Percentiles rank a stretch among this genome's conserved stretches.
phyloP scores from a whole-genome alignment of 176 grass and related monocot genomes.

The Neostapfia colusana region DNA sequence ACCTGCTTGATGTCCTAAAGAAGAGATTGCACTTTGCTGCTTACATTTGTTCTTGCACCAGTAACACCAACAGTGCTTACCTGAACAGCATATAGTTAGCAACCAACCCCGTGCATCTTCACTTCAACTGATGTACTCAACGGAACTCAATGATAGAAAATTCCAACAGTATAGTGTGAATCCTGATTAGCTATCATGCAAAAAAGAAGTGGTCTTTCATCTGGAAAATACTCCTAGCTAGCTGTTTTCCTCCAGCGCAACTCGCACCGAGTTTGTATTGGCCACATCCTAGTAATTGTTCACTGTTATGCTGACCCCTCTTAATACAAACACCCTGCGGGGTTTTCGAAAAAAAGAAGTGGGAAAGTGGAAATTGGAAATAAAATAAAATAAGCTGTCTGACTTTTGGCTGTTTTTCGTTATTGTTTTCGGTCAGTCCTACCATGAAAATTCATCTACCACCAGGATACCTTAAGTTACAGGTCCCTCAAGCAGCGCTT shows the following conservation, averaged over 20 bases:
- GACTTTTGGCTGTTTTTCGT: conserved; percentile 7
- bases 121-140: neutral
- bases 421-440: conserved; percentile 16
- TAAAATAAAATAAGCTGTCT: neutral
- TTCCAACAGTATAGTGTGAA: neutral
- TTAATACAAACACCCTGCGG: too few relatives aligned
- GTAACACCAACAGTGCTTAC: conserved; percentile 95
- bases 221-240: too few relatives aligned
- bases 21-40: conserved; percentile 73
- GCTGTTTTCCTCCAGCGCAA: too few relatives aligned
- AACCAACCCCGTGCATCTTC: conserved; percentile 4
- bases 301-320: too few relatives aligned
- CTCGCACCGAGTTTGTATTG: too few relatives aligned
- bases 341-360: too few relatives aligned
- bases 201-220: too few relatives aligned
- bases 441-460: neutral
- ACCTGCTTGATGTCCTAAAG: conserved; percentile 95
- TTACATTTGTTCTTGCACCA: conserved; percentile 73
- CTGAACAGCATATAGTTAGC: conserved; percentile 46
- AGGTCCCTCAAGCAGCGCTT: neutral
- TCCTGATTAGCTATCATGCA: conserved; percentile 6
- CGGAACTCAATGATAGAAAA: neutral
- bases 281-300: too few relatives aligned
- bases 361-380: neutral
- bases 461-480: neutral